These are phyloP conservation scores for Ophiostoma tasmaniense DNA, from an alignment of 2,329 filamentous ascomycete species.

Conservation along the genomic window DNA sequence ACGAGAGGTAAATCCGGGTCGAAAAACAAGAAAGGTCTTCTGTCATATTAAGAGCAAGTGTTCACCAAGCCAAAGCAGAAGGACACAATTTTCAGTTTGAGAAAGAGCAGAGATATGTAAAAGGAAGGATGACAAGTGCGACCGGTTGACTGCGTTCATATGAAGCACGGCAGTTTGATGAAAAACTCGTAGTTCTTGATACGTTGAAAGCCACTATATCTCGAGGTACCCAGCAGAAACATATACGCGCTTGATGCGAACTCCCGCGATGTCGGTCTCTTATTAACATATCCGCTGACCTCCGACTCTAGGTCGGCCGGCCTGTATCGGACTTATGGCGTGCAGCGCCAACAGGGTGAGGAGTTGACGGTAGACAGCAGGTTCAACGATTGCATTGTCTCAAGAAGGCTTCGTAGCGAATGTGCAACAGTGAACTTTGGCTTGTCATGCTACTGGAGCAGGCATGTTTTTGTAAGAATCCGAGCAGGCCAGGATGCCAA, in stretches of 20 bases:
- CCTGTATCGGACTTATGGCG: neutral
- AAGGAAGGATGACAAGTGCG: neutral
- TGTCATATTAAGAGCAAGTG: neutral
- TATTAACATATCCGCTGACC: neutral
- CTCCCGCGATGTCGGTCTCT: neutral
- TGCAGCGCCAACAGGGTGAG: neutral
- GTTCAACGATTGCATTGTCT: neutral
- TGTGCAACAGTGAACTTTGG: no score
- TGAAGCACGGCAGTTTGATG: neutral
- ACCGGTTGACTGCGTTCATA: neutral
- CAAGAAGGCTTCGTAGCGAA: no score
- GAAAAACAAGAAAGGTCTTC: neutral
- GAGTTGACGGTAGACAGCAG: neutral
- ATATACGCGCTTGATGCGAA: neutral
- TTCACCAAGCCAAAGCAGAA: neutral
- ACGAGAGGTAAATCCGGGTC: neutral
- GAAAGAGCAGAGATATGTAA: neutral
- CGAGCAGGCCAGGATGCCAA: neutral
- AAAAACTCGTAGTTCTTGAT: neutral
- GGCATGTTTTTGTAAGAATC: neutral
- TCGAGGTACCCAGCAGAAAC: neutral
- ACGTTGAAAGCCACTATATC: neutral
- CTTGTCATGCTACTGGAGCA: neutral
- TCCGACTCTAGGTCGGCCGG: neutral
- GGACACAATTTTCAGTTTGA: neutral